Evolutionary conservation across 2,329 filamentous ascomycete species (phyloP), one percentile per base, ranked within the genome.

Genomic region (Lachnellula suecica): DNA sequence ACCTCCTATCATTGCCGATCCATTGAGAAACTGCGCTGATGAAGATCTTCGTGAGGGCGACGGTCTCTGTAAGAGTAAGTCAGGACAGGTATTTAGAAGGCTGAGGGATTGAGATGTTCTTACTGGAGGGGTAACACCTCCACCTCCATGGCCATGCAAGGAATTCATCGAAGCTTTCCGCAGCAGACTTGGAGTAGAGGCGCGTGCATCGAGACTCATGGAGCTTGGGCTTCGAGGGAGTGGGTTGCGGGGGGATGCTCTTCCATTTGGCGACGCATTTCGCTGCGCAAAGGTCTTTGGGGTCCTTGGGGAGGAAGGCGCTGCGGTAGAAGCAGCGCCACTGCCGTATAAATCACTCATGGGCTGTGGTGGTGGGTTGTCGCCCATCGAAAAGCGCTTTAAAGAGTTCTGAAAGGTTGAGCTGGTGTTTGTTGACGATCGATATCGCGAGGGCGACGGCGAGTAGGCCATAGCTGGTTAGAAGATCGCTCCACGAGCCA

Each of bases 121-220:
- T 42, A 42, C 40, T 19, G 69, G 69, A 22, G 71, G 68, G 1
- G 66, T 70, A 4, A 67, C 60, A 19, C 63, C 61, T 17, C 72
- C 70, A 25, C 68, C 65, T 35, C 63, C 63, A 38, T 73, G 70
- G 35, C 63, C 63, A 38, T 73, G 70, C 2, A 77, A 62, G 2
- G 74, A 76, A 24, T 69, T 71, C 52, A 65, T 69, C 2, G 74
- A 78, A 3, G 70, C 66, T 60, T 74, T 74, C 45, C 70, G 66
- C 10, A 63, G 63, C 15, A 77, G 61, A 13, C 67, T 69, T 44
- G 75, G 72, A 37, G 73, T 74, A 29, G 69, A 59, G 13, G 73
- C 68, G 44, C 72, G 65, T 38, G 63, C 68, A 56, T 68, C 69
- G 43, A 71, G 44, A 63, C 71, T 74, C 59, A 72, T 76, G 50